A percentile compares a stretch with the other conserved stretches of the same genome.
These are phyloP conservation scores for Pyrus pyrifolia DNA, from an alignment of 306 rosid genomes.

Conservation along the genomic window DNA sequence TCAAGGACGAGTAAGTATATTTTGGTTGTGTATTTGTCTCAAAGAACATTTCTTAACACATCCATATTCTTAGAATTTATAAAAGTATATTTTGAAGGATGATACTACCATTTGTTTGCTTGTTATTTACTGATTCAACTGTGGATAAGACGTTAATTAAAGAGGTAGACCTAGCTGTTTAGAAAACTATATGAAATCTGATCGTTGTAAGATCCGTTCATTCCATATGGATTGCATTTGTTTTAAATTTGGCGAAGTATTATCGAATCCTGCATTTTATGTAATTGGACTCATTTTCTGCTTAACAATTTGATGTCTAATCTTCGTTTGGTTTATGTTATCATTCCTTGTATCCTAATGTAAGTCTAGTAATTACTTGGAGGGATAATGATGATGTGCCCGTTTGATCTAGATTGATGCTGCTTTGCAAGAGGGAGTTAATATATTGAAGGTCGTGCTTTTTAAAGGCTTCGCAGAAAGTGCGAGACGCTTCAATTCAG, in stretches of 20 bases:
- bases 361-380: not conserved
- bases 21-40: no score
- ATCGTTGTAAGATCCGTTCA: no score
- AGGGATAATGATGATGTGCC: not conserved
- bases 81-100: no score
- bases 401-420: slow-evolving; percentile 23
- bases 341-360: not conserved
- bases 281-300: not conserved
- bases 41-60: no score
- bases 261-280: not conserved
- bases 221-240: no score
- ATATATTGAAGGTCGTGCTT: slow-evolving; percentile 46
- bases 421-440: slow-evolving; percentile 36
- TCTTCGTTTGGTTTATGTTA: not conserved
- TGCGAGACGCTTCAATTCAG: slow-evolving; percentile 60
- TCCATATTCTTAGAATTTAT: no score
- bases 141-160: no score
- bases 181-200: no score
- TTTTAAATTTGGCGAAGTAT: not conserved
- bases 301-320: not conserved
- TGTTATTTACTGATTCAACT: no score
- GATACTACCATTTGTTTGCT: no score
- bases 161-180: no score
- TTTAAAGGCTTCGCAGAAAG: slow-evolving; percentile 49
- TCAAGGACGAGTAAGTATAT: slow-evolving; percentile 59